Conservation (phyloP, 2,329 filamentous ascomycete species). For the Cadophora sp. region DNA sequence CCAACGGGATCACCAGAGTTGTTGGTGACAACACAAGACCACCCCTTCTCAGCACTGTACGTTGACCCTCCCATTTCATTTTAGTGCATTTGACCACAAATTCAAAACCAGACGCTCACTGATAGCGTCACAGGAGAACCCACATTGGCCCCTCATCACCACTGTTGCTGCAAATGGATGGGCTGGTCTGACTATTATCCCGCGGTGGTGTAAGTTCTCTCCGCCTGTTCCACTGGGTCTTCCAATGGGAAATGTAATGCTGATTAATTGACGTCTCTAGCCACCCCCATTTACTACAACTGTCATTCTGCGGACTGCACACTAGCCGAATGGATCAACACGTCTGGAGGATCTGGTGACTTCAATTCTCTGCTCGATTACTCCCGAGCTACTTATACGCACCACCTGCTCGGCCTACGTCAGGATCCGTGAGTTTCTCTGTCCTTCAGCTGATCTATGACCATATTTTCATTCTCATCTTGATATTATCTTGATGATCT, state of each 20-base stretch:
- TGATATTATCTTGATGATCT: no score
- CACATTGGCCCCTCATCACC: slow-evolving; percentile 62
- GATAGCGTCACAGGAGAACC: slow-evolving; percentile 24
- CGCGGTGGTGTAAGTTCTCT: slow-evolving; percentile 54
- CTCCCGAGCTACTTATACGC: slow-evolving; percentile 57
- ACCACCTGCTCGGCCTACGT: slow-evolving; percentile 59
- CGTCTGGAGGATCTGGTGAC: slow-evolving; percentile 58
- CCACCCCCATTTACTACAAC: slow-evolving; percentile 16
- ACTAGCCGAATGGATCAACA: slow-evolving; percentile 63
- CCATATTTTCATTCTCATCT: not conserved
- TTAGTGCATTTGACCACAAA: no score
- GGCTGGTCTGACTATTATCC: slow-evolving; percentile 61
- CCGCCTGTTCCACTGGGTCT: no score
- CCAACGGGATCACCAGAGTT: slow-evolving; percentile 63
- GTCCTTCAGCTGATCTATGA: not conserved
- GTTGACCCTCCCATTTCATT: slow-evolving; percentile 25
- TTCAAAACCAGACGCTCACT: not conserved
- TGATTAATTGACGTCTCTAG: not conserved
- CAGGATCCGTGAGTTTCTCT: slow-evolving; percentile 22
- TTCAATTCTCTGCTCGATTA: slow-evolving; percentile 58
- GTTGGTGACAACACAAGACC: slow-evolving; percentile 68
- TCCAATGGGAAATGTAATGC: not conserved
- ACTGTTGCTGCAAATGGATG: slow-evolving; percentile 60
- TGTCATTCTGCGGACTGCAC: slow-evolving; percentile 63
- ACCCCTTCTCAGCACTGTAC: slow-evolving; percentile 57